phyloP scores from a whole-genome alignment of 441 rosid genomes.

The Erodium moschatum region DNA sequence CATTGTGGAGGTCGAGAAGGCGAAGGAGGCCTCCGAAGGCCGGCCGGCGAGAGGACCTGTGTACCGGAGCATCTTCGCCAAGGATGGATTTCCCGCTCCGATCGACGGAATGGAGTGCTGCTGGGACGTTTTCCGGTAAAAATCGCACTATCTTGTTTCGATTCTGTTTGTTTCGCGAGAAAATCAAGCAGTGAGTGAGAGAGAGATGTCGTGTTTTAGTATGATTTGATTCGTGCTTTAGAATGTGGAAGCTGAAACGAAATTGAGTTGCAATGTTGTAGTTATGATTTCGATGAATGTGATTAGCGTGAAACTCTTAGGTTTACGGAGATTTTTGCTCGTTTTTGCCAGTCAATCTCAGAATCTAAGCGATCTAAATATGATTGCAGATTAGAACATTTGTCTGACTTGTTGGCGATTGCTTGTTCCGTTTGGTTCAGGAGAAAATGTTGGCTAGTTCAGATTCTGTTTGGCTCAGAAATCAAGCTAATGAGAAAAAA shows the following conservation, averaged over 20 bases:
- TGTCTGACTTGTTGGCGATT: neutral
- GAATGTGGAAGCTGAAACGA: neutral
- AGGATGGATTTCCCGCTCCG: slow-evolving; percentile 63
- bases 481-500: neutral
- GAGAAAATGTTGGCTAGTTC: neutral
- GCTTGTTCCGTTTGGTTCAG: neutral
- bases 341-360: neutral
- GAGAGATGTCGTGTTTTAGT: neutral
- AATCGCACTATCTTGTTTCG: slow-evolving; percentile 5
- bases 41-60: slow-evolving; percentile 67
- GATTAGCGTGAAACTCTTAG: neutral
- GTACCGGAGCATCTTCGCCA: slow-evolving; percentile 68
- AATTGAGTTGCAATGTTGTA: neutral
- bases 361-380: slow-evolving; percentile 1
- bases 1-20: slow-evolving; percentile 57
- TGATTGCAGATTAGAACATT: neutral
- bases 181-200: neutral
- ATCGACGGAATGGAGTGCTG: slow-evolving; percentile 61
- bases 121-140: slow-evolving; percentile 83
- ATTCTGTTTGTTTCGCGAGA: slow-evolving; percentile 18
- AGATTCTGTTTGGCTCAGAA: neutral
- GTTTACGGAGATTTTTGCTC: neutral
- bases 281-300: neutral
- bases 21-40: slow-evolving; percentile 45
- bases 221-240: neutral